phyloP scores from a whole-genome alignment of 1,284 basidiomycete species.

The Leccinum idahoense region DNA sequence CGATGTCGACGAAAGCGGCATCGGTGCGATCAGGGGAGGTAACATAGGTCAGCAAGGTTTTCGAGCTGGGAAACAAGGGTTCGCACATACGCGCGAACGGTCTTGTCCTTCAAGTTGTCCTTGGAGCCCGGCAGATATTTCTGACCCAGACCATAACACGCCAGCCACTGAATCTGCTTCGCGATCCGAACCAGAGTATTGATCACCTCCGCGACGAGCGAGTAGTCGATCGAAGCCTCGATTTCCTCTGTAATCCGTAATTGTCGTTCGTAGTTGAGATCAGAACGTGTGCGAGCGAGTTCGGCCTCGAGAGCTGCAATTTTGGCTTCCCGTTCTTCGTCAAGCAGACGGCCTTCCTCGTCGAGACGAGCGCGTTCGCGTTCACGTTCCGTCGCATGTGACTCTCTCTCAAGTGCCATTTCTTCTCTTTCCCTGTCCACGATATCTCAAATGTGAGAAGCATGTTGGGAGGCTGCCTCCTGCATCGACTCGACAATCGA shows the following conservation, averaged over 20 bases:
- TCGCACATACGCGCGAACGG: too few species aligned
- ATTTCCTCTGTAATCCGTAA: constrained; percentile 52
- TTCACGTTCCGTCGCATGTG: constrained; percentile 21
- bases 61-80: too few species aligned
- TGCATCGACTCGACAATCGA: constrained; percentile 38
- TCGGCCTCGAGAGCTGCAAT: constrained; percentile 60
- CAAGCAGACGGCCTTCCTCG: constrained; percentile 40
- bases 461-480: constrained; percentile 50
- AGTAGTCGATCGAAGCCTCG: constrained; percentile 32
- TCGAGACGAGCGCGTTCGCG: constrained; percentile 42
- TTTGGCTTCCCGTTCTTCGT: constrained; percentile 49
- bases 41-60: too few species aligned
- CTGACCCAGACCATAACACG: too few species aligned
- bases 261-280: constrained; percentile 52
- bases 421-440: constrained; percentile 58
- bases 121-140: too few species aligned
- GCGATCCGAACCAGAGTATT: too few species aligned
- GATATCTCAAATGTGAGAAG: constrained; percentile 52
- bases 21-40: too few species aligned
- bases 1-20: too few species aligned
- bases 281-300: constrained; percentile 47
- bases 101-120: too few species aligned
- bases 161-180: too few species aligned
- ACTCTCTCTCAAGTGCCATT: constrained; percentile 47
- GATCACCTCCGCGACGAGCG: too few species aligned